Base-by-base conservation (phyloP, 805 yeast genomes). In the Phaffomyces thermotolerans region DNA sequence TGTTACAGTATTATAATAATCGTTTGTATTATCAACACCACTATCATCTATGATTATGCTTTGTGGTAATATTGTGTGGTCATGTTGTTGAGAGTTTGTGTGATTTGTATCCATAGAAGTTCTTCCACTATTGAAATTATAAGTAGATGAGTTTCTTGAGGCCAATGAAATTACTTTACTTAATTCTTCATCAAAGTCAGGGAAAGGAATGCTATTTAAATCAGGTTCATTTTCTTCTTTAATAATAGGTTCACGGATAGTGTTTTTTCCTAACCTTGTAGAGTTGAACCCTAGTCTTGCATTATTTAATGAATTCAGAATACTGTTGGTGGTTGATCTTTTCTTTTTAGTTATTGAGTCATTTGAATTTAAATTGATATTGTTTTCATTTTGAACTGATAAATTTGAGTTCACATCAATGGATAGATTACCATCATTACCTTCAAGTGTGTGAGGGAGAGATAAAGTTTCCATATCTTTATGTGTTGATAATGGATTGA, bases 401-500 rank as follows among this genome's bases (percentile, higher is more conserved):
- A 27, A 27, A 13, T 27, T 27, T 3, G 29, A 4, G 3, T 27
- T 27, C 8, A 10, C 13, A 10, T 27, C 51, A 27, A 52, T 40
- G 4, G 49, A 41, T 10, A 48, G 17, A 34, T 45, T 48, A 39
- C 48, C 59, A 3, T 45, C 52, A 37, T 49, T 49, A 17, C 48
- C 56, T 2, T 45, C 48, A 13, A 55, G 32, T n/a, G 42, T 43
- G 3, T 33, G 22, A 15, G 52, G 50, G 43, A 44, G 2, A 41
- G 45, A 17, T 15, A 49, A 14, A 1, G 42, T 31, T 10, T 33
- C 18, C 22, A 49, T 53, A 24, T 58, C 55, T 36, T 49, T 56
- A 36, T 54, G 58, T 2, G 61, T 51, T 3, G 59, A 53, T 10
- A 57, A 37, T 8, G 62, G 62, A 37, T 58, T 57, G 31, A 58